Evolutionary conservation across 116 monocot genomes (phyloP), one percentile per base, ranked within the genome.

Genomic region (Papilionanthe hybrid): DNA sequence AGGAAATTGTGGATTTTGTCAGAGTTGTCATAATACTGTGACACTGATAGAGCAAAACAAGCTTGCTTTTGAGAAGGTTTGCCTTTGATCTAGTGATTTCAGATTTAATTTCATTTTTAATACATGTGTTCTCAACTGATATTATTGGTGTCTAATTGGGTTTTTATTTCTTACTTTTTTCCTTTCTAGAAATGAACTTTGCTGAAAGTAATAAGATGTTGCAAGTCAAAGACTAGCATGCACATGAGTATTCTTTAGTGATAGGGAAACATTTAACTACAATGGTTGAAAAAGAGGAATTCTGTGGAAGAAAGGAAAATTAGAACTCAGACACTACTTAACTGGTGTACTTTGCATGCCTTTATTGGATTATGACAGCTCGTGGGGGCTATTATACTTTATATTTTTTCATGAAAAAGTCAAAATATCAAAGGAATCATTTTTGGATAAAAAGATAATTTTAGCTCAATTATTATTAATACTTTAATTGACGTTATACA

Each of bases 21-120:
- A 75, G 75, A 75, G 75, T 49, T 75, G 75, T 49, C 49, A 75
- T 75, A 75, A 75, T 49, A 75, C 75, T 75, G 75, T 75, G 8
- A 75, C 45, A 15, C 15, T 75, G 75, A 75, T 75, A 49, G 75
- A 75, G 75, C 27, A 10, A 50, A 75, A 75, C 75, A 75, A 75
- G 49, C 75, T 75, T 27, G 75, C 75, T 27, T 75, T 47, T 75
- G 75, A 49, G 49, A 49, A 75, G 75, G 75, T 75, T 49, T 49
- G 75, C 27, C 49, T 75, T 50, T 12, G 2, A 75, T 75, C 42
- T 18, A 75, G 23, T 43, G 73, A 18, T 72, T 42, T 30, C 25
- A 15, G 69, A 30, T 30, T 19, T 30, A 37, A 6, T 28, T 15
- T 69, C 20, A n/a, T 69, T 17, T 69, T 69, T 69, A 17, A n/a